These are phyloP conservation scores for Stemphylium vesicarium DNA, from an alignment of 2,329 filamentous ascomycete genomes.

Conservation along the genomic window DNA sequence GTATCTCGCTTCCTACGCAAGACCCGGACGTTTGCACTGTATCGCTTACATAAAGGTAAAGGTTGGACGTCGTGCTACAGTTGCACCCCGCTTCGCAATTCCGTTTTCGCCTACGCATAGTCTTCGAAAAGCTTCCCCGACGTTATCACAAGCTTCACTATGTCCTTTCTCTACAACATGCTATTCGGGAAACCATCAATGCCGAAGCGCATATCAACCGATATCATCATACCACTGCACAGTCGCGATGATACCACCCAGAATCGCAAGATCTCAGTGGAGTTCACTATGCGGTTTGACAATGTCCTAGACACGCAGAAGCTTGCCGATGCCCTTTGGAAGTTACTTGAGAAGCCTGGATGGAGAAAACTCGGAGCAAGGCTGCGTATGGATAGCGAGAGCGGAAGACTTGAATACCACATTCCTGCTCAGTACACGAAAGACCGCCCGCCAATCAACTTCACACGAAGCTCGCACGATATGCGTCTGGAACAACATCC, in stretches of 20 bases:
- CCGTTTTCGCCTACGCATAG: neutral
- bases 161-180: constrained; percentile 13
- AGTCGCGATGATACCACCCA: constrained; percentile 17
- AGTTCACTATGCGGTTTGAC: constrained; percentile 52
- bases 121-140: neutral
- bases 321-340: constrained; percentile 46
- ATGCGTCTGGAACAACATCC: constrained; percentile 53
- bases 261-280: constrained; percentile 13
- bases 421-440: constrained; percentile 47
- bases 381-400: constrained; percentile 47
- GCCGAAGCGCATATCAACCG: constrained; percentile 25
- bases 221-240: constrained; percentile 30
- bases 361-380: constrained; percentile 58
- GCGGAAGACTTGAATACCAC: constrained; percentile 50
- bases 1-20: neutral
- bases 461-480: constrained; percentile 47
- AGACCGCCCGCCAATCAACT: constrained; percentile 52
- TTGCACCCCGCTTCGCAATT: neutral
- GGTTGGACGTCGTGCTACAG: neutral
- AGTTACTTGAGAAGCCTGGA: constrained; percentile 51
- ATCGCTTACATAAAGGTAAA: neutral
- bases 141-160: neutral
- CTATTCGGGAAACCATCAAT: constrained; percentile 8
- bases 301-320: constrained; percentile 55
- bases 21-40: neutral